Evolutionary conservation across 2,329 filamentous ascomycete genomes (phyloP).

Genomic region (Fusarium sp.): DNA sequence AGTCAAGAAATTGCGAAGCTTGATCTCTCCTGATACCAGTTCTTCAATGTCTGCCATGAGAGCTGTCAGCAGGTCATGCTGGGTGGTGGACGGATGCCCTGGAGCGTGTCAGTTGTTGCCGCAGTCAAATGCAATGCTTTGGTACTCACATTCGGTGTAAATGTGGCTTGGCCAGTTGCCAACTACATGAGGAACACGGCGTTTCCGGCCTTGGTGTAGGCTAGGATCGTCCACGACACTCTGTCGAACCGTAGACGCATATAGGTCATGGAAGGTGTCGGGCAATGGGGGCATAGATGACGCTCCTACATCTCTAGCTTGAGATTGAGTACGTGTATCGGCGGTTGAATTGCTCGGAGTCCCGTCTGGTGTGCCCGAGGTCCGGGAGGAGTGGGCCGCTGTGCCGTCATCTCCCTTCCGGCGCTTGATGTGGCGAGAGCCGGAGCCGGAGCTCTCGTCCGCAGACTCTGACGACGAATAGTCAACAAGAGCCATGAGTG

Average conservation of each 20-base stretch:
- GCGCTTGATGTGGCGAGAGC: constrained; percentile 53
- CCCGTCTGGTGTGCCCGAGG: constrained; percentile 15
- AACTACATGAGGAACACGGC: constrained; percentile 85
- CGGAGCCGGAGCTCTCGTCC: constrained; percentile 43
- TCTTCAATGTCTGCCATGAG: constrained; percentile 59
- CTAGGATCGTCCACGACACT: constrained; percentile 86
- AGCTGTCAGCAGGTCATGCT: constrained; percentile 63
- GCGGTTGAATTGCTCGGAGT: not conserved
- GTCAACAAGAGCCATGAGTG: constrained; percentile 73
- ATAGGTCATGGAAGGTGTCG: constrained; percentile 87
- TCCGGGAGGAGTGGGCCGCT: constrained; percentile 34
- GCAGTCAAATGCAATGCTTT: not conserved
- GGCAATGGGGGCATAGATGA: constrained; percentile 80
- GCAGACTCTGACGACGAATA: constrained; percentile 62
- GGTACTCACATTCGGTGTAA: constrained; percentile 88
- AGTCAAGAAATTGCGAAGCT: constrained; percentile 78
- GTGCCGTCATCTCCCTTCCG: constrained; percentile 51
- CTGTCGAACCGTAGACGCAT: constrained; percentile 84
- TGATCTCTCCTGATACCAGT: constrained; percentile 51
- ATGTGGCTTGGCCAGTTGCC: constrained; percentile 96
- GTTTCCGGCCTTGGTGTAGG: constrained; percentile 87
- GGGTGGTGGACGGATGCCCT: constrained; percentile 69
- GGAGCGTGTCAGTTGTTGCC: constrained; percentile 7
- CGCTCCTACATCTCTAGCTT: constrained; percentile 16
- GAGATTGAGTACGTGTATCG: constrained; percentile 17